phyloP scores from a whole-genome alignment of 2,329 filamentous ascomycete genomes.

The Sporothrix variecibatus region DNA sequence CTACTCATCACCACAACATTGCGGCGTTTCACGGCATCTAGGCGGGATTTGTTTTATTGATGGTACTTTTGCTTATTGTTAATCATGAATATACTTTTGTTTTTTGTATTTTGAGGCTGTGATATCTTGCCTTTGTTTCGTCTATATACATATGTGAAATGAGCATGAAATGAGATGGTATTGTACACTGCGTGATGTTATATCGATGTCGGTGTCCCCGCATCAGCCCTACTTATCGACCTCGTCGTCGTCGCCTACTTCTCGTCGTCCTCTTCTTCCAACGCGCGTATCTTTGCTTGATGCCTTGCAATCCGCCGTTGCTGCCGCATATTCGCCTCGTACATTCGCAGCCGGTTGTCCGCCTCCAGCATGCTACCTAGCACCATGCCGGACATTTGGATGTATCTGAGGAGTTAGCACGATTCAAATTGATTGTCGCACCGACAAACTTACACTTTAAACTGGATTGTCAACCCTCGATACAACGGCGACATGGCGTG shows the following conservation, averaged over 20 bases:
- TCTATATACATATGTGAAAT: constrained; percentile 3
- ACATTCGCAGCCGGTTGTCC: constrained; percentile 66
- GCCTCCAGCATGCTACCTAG: constrained; percentile 75
- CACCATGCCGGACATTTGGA: constrained; percentile 87
- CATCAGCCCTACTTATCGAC: background rate
- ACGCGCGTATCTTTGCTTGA: constrained; percentile 46
- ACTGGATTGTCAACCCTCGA: constrained; percentile 70
- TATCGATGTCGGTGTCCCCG: background rate
- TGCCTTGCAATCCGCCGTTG: constrained; percentile 65
- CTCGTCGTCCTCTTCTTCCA: constrained; percentile 29
- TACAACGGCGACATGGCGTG: constrained; percentile 71
- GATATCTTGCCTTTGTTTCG: background rate
- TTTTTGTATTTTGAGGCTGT: background rate
- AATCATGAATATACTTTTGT: background rate
- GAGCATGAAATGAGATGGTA: background rate
- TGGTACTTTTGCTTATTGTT: background rate
- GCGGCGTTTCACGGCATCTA: constrained; percentile 13
- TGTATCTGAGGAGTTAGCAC: constrained; percentile 56
- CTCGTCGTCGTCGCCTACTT: background rate
- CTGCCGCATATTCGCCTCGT: constrained; percentile 65
- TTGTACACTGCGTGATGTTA: background rate
- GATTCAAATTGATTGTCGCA: background rate
- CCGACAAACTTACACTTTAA: constrained; percentile 65
- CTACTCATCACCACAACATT: background rate
- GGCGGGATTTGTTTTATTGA: constrained; percentile 1